Conservation (phyloP, 352 stramenopile species). For the Phytophthora chlamydospora region DNA sequence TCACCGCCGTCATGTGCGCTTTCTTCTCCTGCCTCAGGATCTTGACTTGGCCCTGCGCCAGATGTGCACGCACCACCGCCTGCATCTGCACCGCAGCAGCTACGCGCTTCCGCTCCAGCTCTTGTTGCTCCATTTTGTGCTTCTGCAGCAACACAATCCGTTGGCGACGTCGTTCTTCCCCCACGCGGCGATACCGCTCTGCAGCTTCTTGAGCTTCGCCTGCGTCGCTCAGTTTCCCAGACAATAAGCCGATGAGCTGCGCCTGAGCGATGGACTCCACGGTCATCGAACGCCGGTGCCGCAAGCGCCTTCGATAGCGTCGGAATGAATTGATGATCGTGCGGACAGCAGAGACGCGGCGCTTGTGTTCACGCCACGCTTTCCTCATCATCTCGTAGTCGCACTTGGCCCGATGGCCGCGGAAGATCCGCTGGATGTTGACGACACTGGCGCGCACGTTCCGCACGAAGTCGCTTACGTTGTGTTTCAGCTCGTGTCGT, state of each 20-base stretch:
- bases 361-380: conserved; percentile 33
- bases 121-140: conserved; percentile 56
- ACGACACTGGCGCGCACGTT: conserved; percentile 39
- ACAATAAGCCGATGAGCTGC: conserved; percentile 52
- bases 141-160: conserved; percentile 58
- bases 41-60: conserved; percentile 37
- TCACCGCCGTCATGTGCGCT: conserved; percentile 58
- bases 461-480: conserved; percentile 44
- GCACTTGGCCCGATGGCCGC: conserved; percentile 52
- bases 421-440: conserved; percentile 62
- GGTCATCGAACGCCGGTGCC: conserved; percentile 59
- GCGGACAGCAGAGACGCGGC: conserved; percentile 28
- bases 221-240: conserved; percentile 43
- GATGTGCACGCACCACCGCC: conserved; percentile 49
- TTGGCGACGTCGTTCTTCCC: conserved; percentile 60
- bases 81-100: conserved; percentile 57
- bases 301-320: conserved; percentile 47
- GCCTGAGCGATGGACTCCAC: conserved; percentile 61
- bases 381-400: conserved; percentile 33
- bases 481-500: conserved; percentile 37
- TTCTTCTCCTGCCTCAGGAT: conserved; percentile 51
- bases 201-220: conserved; percentile 21
- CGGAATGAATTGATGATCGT: conserved; percentile 54
- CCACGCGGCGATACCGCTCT: conserved; percentile 55
- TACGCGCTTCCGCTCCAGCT: conserved; percentile 48